These are phyloP conservation scores for Aspergillus bridgeri DNA, from an alignment of 495 filamentous ascomycete genomes.

Conservation along the genomic window DNA sequence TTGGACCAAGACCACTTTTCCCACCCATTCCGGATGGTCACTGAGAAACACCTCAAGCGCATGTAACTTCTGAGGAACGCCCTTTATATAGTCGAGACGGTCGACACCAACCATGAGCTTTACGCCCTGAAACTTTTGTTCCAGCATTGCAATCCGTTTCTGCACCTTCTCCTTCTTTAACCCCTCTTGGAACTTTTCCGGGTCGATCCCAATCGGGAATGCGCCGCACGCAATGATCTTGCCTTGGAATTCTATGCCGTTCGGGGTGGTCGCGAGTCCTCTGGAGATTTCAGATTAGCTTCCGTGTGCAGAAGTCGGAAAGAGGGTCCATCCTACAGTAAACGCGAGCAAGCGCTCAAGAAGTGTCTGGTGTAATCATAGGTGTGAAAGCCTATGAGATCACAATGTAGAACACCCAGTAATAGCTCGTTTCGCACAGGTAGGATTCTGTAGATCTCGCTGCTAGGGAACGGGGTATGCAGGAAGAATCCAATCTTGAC, in stretches of 20 bases:
- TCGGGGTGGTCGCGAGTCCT: conserved; percentile 75
- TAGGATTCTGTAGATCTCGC: conserved; percentile 92
- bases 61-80: conserved; percentile 93
- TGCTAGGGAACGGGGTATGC: conserved; percentile 96
- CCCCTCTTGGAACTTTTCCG: conserved; percentile 88
- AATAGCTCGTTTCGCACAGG: conserved; percentile 88
- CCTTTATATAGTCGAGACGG: conserved; percentile 96
- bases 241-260: conserved; percentile 82
- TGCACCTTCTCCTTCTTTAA: conserved; percentile 81
- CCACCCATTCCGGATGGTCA: conserved; percentile 96
- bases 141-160: conserved; percentile 78
- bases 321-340: conserved; percentile 59
- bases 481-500: conserved; percentile 97
- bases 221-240: conserved; percentile 83
- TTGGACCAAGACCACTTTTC: conserved; percentile 95
- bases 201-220: conserved; percentile 96
- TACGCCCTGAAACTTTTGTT: conserved; percentile 90
- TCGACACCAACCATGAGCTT: conserved; percentile 97
- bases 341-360: conserved; percentile 83
- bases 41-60: conserved; percentile 94
- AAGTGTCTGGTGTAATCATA: conserved; percentile 97
- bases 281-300: conserved; percentile 36
- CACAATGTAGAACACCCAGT: conserved; percentile 80
- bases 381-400: conserved; percentile 94
- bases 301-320: neutral